These are phyloP conservation scores for Pisolithus marmoratus DNA, from an alignment of 768 basidiomycete species.

Conservation along the genomic window DNA sequence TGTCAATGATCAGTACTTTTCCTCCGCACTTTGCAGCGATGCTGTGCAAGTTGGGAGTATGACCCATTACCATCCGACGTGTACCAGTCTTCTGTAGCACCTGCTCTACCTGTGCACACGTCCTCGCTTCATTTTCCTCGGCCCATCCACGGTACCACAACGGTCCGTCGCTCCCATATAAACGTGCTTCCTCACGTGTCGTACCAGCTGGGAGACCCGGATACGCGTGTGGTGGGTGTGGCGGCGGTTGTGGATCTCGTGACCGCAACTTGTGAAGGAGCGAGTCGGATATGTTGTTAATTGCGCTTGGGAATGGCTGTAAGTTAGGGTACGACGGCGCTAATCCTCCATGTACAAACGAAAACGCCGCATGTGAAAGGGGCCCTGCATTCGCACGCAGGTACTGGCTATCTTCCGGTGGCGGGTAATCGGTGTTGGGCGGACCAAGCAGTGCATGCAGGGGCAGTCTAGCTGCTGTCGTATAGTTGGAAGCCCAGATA, in stretches of 20 bases:
- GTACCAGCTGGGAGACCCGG: constrained; percentile 63
- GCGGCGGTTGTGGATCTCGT: constrained; percentile 57
- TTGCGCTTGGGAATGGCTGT: constrained; percentile 75
- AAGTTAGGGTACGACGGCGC: constrained; percentile 70
- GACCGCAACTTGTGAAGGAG: constrained; percentile 68
- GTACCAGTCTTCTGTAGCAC: constrained; percentile 75
- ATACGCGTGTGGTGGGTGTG: constrained; percentile 77
- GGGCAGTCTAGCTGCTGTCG: constrained; percentile 74
- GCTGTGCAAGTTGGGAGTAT: constrained; percentile 87
- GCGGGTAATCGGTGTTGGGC: constrained; percentile 57
- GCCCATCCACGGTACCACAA: constrained; percentile 97
- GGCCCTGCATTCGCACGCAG: constrained; percentile 34
- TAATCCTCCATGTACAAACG: constrained; percentile 93
- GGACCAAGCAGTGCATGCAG: constrained; percentile 65
- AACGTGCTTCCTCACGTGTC: constrained; percentile 56
- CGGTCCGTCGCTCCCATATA: constrained; percentile 79
- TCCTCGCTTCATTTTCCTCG: constrained; percentile 57
- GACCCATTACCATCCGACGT: constrained; percentile 90
- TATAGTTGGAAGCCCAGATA: constrained; percentile 84
- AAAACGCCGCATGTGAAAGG: constrained; percentile 74
- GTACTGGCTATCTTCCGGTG: constrained; percentile 27
- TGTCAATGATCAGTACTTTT: constrained; percentile 96
- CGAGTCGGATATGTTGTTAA: constrained; percentile 69
- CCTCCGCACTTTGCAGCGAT: constrained; percentile 85
- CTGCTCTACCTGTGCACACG: constrained; percentile 65